Conservation (phyloP, 306 rosid genomes). For the Medicago ruthenica region DNA sequence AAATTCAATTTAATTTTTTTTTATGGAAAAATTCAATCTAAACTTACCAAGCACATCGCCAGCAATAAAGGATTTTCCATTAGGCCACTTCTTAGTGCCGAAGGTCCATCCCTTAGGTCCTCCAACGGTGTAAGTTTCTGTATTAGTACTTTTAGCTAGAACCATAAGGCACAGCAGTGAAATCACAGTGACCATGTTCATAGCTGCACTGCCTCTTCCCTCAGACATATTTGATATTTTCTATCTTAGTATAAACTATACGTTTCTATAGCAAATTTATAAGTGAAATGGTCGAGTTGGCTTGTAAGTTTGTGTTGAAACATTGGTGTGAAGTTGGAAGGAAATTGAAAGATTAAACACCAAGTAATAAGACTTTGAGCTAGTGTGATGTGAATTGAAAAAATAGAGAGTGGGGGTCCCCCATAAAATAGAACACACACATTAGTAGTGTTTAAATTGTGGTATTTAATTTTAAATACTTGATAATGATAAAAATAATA, state of each 20-base stretch:
- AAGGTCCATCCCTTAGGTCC: slow-evolving; percentile 66
- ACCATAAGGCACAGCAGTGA: slow-evolving; percentile 46
- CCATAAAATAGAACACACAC: no score
- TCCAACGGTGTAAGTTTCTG: slow-evolving; percentile 60
- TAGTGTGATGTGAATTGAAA: no score
- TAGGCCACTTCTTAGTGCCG: slow-evolving; percentile 58
- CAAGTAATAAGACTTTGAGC: no score
- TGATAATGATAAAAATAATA: no score
- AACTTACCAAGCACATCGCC: slow-evolving; percentile 64
- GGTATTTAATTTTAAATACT: no score
- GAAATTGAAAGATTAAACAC: no score
- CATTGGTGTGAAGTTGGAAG: no score
- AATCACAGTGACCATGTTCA: slow-evolving; percentile 29
- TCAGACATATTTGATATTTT: slow-evolving; percentile 35
- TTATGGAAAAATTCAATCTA: no score
- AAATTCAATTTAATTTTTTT: neutral
- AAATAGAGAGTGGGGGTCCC: no score
- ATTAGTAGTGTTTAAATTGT: no score
- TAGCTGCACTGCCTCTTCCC: slow-evolving; percentile 82
- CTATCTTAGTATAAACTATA: neutral
- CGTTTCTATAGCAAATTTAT: neutral
- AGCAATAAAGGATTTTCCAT: slow-evolving; percentile 57
- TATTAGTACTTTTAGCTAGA: slow-evolving; percentile 46
- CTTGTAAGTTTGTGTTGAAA: no score
- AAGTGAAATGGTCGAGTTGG: neutral